Evolutionary conservation across 768 basidiomycete genomes (phyloP).

Genomic region (Mycena maculata): DNA sequence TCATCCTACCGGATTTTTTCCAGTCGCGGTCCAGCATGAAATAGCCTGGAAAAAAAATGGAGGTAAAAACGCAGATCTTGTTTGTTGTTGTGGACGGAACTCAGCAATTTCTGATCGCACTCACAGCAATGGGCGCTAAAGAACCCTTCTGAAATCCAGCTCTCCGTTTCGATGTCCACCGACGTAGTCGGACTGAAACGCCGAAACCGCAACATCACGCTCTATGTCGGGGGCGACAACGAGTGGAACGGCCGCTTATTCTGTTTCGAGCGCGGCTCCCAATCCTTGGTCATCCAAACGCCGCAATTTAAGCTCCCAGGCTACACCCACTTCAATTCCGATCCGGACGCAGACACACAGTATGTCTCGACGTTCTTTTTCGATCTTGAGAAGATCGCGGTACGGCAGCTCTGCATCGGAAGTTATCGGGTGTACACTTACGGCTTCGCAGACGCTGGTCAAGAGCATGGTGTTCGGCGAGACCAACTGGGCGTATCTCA

Average conservation of each 20-base stretch:
- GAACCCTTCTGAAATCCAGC: neutral
- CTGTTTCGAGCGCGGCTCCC: constrained; percentile 12
- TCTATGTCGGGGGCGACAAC: constrained; percentile 19
- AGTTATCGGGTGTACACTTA: neutral
- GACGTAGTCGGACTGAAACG: constrained; percentile 4
- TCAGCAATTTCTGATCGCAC: neutral
- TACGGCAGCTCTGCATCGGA: neutral
- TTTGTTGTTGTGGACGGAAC: neutral
- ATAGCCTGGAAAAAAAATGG: neutral
- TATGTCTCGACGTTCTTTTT: neutral
- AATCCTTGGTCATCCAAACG: constrained; percentile 13
- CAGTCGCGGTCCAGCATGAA: too few species aligned
- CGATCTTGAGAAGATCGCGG: constrained; percentile 11
- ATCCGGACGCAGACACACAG: neutral
- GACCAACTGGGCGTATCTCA: constrained; percentile 52
- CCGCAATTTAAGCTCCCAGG: constrained; percentile 5
- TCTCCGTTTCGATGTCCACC: constrained; percentile 2
- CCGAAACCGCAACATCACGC: neutral
- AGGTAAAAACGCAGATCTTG: neutral
- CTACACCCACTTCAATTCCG: neutral
- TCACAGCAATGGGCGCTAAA: constrained; percentile 8
- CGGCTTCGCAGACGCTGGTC: constrained; percentile 40
- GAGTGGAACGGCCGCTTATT: constrained; percentile 10
- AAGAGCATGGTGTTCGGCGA: constrained; percentile 46
- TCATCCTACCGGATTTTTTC: too few species aligned